Base-by-base conservation (phyloP, 768 basidiomycete genomes). In the Coprinopsis strossmayeri region DNA sequence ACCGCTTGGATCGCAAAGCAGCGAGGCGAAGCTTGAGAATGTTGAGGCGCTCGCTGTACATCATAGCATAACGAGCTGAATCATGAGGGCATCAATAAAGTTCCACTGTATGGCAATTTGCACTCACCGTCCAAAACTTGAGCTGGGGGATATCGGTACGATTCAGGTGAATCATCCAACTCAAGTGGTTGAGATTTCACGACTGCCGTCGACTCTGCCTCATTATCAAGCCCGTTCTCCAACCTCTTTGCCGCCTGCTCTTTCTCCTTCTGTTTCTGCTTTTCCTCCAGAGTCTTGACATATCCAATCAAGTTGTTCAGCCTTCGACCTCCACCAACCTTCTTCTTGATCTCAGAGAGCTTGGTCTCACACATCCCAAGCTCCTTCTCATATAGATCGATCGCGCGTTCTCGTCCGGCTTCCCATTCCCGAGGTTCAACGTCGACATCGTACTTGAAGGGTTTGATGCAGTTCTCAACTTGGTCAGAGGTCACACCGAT, bases 401-500 rank as follows among this genome's bases (percentile, higher is more conserved):
- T 76, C 1, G 91, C 80, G 43, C 80, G 72, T 56, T 75, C 76
- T 42, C 94, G 71, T 0, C 96, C 96, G 1, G 72, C 60, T 57
- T 91, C 89, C 96, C 96, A 99, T 64, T 99, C 96, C 34, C 84
- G 72, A 12, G 80, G 77, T 53, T 97, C 93, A 12, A 97, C 87
- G 62, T 99, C 96, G 23, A 98, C 84, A 60, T 98, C 95, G 60
- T 96, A 95, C 72, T 99, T 99, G 78, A 82, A 97, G 24, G 95
- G 96, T 68, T 99, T 99, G 74, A 99, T 97, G 66, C 91, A 95
- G 65, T 98, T 99, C 72, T 99, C 96, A 13, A 99, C 95, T 68
- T 98, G 95, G 63, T 99, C 96, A 3, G 91, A 87, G n/a, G 96
- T 92, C 48, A 95, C 69, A 13, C 91, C 88, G 49, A 97, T 87